Conservation (phyloP, 2,329 filamentous ascomycete species). For the Apiospora hydei region DNA sequence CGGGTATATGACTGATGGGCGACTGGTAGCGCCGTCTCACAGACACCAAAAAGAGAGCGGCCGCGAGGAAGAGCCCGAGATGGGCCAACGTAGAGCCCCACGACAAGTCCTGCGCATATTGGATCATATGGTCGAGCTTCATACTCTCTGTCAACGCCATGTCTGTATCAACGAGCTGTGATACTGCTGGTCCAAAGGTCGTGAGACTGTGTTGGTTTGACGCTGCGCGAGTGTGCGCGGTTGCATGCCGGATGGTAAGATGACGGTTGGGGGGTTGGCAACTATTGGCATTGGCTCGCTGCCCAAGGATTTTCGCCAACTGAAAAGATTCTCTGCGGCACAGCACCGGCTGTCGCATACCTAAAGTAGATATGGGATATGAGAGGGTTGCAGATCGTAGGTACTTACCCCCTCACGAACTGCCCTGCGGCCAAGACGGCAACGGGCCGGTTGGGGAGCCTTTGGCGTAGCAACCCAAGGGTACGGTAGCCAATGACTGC, state of each 20-base stretch:
- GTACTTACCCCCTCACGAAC: neutral
- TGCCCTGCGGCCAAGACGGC: neutral
- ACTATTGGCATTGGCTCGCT: neutral
- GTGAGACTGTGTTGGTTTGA: neutral
- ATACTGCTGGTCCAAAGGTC: neutral
- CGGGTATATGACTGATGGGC: conserved; percentile 43
- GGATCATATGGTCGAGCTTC: neutral
- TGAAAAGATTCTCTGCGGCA: neutral
- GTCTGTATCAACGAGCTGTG: neutral
- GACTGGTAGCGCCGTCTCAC: conserved; percentile 23
- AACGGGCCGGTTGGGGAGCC: neutral
- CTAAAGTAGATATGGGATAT: too few relatives aligned
- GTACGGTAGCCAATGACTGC: neutral
- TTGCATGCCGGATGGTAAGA: neutral
- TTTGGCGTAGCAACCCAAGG: neutral
- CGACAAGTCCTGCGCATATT: neutral
- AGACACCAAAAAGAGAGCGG: neutral
- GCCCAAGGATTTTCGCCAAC: neutral
- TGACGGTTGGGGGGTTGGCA: neutral
- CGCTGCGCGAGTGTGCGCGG: neutral
- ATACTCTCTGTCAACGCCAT: neutral
- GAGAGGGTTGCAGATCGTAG: too few relatives aligned
- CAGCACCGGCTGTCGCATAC: too few relatives aligned
- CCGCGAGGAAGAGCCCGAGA: neutral
- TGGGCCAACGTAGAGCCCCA: neutral